Percentiles rank a stretch among this genome's conserved stretches.
Conservation (phyloP, 345 rosid species). For the Camelina hispida region DNA sequence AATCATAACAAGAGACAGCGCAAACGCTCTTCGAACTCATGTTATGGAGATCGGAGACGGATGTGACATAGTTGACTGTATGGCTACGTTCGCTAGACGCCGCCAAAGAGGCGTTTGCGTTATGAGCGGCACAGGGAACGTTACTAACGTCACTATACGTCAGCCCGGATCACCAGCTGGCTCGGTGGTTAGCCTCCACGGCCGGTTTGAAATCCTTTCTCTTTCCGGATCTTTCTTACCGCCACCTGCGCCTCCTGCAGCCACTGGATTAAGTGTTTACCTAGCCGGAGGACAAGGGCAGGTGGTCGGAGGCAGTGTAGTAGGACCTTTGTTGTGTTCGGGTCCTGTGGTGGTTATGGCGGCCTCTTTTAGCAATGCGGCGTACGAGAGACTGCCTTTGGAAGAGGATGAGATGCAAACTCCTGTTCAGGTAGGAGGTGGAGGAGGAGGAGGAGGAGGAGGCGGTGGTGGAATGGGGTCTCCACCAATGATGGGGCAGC, state of each 20-base stretch:
- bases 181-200: conserved; percentile 82
- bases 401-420: conserved; percentile 85
- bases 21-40: conserved; percentile 92
- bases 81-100: conserved; percentile 79
- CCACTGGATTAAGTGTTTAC: conserved; percentile 89
- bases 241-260: conserved; percentile 94
- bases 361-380: conserved; percentile 98
- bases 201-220: conserved; percentile 89
- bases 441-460: conserved; percentile 18
- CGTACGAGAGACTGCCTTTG: conserved; percentile 91
- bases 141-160: conserved; percentile 83
- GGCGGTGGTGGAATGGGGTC: conserved; percentile 71
- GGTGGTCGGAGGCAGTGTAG: conserved; percentile 96
- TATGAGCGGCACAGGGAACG: conserved; percentile 88
- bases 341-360: conserved; percentile 99
- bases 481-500: conserved; percentile 66
- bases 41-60: conserved; percentile 94
- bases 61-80: conserved; percentile 86
- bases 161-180: conserved; percentile 87
- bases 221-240: conserved; percentile 91
- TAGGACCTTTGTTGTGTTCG: conserved; percentile 76
- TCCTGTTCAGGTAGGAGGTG: conserved; percentile 31
- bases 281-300: conserved; percentile 97
- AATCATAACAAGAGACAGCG: conserved; percentile 91
- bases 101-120: conserved; percentile 94